These are phyloP conservation scores for Eucalyptus globulus DNA, from an alignment of 345 rosid genomes.

Conservation along the genomic window DNA sequence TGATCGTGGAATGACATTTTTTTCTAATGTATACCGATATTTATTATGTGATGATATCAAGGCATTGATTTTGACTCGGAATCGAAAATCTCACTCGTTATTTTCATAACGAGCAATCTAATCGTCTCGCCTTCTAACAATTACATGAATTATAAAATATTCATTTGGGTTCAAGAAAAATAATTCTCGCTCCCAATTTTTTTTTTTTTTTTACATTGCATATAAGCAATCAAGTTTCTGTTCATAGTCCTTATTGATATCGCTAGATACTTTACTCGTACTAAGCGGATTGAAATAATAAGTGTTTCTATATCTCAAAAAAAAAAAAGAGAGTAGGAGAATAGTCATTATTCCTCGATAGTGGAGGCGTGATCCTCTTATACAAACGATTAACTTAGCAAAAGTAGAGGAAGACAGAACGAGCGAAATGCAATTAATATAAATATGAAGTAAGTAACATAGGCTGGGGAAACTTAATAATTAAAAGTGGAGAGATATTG, in stretches of 20 bases:
- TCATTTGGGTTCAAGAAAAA: background rate
- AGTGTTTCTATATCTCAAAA: fast-evolving
- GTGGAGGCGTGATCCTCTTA: background rate
- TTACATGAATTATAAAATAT: background rate
- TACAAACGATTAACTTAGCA: background rate
- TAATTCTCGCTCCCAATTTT: background rate
- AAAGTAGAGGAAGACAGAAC: background rate
- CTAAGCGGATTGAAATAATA: background rate
- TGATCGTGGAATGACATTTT: background rate
- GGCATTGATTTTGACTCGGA: background rate
- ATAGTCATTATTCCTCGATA: background rate
- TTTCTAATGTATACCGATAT: fast-evolving
- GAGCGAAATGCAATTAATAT: background rate
- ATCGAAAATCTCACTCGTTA: background rate
- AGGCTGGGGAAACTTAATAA: background rate
- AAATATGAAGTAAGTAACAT: background rate
- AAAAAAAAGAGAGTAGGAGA: fast-evolving
- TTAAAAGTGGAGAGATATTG: background rate
- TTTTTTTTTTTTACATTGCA: background rate
- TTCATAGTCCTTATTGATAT: background rate
- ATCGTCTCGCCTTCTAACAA: background rate
- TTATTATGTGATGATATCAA: fast-evolving
- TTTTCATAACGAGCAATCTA: background rate
- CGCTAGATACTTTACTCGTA: background rate
- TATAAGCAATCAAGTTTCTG: fast-evolving